Base-by-base conservation (phyloP, 2,329 filamentous ascomycete species). In the Clarireedia paspali region DNA sequence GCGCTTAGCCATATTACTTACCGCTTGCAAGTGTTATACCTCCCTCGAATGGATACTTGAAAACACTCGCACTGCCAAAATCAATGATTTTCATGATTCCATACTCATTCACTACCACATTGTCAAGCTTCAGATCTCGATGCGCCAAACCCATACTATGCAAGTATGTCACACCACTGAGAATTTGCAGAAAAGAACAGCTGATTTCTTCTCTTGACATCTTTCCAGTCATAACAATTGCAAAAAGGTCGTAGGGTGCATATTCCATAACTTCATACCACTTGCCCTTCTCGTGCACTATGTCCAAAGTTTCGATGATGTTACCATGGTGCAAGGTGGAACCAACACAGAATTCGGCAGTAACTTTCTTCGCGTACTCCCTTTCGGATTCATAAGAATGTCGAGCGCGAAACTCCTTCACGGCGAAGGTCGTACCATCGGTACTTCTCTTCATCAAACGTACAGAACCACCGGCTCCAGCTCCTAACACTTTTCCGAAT, bases 221-320 rank as follows among this genome's bases (percentile, higher is more conserved):
- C 73, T 91, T 95, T 38, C 94, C 94, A 0, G 94, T 97, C 94
- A 99, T 99, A 63, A 99, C 94, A 62, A 95, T 96, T 12, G 94
- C 94, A 70, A 99, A 99, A 30, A 99, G 79, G 70, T 99, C 94
- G 67, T 79, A 99, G 0, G 94, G 94, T 10, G 91, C 94, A 68
- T 95, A 99, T 69, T 99, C 94, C 94, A 99, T 99, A 44, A 99
- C 94, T 68, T 97, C 92, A 67, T 91, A 99, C 90, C 94, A 99
- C 62, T 87, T 91, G 50, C 83, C 84, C 71, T 92, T 94, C 73
- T 99, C 94, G 63, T 95, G 89, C 10, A 99, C 83, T 60, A 99
- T 95, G 71, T 99, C 94, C 62, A 99, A 80, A 1, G 94, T 97
- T 71, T 99, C 94, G 66, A 99, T 97, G 64, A 99, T 91, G 70